A percentile compares a stretch with the other conserved stretches of the same genome.
phyloP scores from a whole-genome alignment of 2,329 filamentous ascomycete species.

The Stemphylium beticola region DNA sequence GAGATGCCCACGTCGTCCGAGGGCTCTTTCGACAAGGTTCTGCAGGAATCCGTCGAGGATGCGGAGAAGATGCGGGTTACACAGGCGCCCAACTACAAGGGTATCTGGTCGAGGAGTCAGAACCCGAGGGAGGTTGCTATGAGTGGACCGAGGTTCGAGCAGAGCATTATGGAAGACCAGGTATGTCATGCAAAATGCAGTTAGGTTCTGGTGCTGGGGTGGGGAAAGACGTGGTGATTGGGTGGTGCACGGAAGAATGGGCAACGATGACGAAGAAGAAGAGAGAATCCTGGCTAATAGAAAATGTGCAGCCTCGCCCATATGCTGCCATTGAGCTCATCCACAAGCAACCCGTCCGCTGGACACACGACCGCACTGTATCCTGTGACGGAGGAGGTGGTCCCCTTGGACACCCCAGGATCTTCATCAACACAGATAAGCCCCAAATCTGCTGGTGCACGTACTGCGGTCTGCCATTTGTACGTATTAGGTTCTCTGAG shows the following conservation, averaged over 20 bases:
- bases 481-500: slow-evolving; percentile 59
- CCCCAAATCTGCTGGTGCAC: slow-evolving; percentile 87
- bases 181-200: slow-evolving; percentile 58
- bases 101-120: slow-evolving; percentile 86
- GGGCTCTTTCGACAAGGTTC: slow-evolving; percentile 57
- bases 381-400: slow-evolving; percentile 93
- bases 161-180: slow-evolving; percentile 92
- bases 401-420: slow-evolving; percentile 83
- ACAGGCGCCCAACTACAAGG: slow-evolving; percentile 87
- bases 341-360: slow-evolving; percentile 92
- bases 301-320: slow-evolving; percentile 73
- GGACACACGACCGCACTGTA: slow-evolving; percentile 82
- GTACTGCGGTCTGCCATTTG: slow-evolving; percentile 93
- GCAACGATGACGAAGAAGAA: background rate
- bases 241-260: background rate
- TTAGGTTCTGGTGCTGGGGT: background rate
- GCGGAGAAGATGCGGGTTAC: slow-evolving; percentile 64
- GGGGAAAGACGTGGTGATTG: background rate
- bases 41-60: slow-evolving; percentile 61
- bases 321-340: slow-evolving; percentile 92
- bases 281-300: slow-evolving; percentile 27
- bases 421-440: slow-evolving; percentile 99
- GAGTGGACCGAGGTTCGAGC: slow-evolving; percentile 93
- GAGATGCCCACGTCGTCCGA: slow-evolving; percentile 60
- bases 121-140: slow-evolving; percentile 81